Percentiles rank a stretch among this genome's conserved stretches.
Conservation (phyloP, 768 basidiomycete species). For the Tylopilus felleus region DNA sequence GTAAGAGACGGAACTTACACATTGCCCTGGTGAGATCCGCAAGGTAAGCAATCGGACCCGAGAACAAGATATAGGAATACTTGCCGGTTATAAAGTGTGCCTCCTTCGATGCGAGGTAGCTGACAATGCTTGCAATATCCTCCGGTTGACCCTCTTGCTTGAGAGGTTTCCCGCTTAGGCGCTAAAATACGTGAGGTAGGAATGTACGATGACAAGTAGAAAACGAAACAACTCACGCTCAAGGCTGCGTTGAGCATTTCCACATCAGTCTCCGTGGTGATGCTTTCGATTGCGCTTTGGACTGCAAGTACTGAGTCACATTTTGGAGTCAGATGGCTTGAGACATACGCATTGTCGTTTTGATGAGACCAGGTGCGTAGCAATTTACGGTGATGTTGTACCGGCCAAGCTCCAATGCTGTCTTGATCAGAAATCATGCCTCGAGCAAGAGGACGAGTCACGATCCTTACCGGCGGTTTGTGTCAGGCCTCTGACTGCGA, state of each 20-base stretch:
- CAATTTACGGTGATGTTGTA: constrained; percentile 37
- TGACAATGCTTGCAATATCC: no score
- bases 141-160: no score
- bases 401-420: constrained; percentile 26
- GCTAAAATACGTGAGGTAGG: no score
- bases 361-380: constrained; percentile 35
- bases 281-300: background rate
- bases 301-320: background rate
- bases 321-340: background rate
- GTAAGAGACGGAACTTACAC: no score
- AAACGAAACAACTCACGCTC: no score
- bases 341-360: constrained; percentile 27
- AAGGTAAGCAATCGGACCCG: no score
- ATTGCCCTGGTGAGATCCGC: no score
- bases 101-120: no score
- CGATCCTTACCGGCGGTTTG: constrained; percentile 31
- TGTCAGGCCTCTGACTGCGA: constrained; percentile 37
- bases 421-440: background rate
- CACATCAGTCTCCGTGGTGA: background rate
- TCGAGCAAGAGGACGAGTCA: background rate
- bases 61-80: no score
- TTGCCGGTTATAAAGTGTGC: no score
- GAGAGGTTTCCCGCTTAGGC: no score
- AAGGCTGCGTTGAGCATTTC: background rate
- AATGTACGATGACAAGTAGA: no score